Base-by-base conservation (phyloP, 2,329 filamentous ascomycete species). In the Phyllosticta citribraziliensis region DNA sequence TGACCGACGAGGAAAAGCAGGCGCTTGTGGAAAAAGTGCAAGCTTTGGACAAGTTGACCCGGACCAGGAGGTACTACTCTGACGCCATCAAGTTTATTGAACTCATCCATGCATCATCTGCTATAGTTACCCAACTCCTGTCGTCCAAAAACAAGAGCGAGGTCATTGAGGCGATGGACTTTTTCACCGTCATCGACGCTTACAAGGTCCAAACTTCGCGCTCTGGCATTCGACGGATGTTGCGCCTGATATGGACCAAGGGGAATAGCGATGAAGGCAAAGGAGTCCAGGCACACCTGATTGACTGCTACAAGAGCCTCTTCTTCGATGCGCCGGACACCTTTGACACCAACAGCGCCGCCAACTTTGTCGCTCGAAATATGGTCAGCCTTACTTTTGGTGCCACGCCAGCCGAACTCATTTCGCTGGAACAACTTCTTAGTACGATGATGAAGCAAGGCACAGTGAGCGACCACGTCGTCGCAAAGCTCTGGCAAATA, bases 321-420 rank as follows among this genome's bases (percentile, higher is more conserved):
- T 99, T 97, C 76, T 99, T 99, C 68, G 91, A 96, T 70, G 92
- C 95, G 0, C 94, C 94, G 0, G 90, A 91, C 63, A 86, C 86
- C 4, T 97, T 96, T 76, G 90, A 83, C 62, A 79, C 86, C 30
- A 97, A 97, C 66, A 92, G 97, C 70, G 87, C 92, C 2, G 92
- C 94, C 55, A 97, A 95, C 73, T 99, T 95, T 71, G 88, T 99
- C 69, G 93, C 93, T 25, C 86, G 92, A 64, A 99, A 97, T 75
- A 99, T 99, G 93, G 97, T 97, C 74, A 97, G 92, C 80, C 78
- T 99, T 69, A 99, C 94, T 0, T 97, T 96, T 73, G 93, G 92
- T 27, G 92, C 93, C 1, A 96, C 93, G 0, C 91, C 93, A 0
- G 94, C 95, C 0, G 94, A 99, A 72, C 79, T 99, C 60, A 99